Evolutionary conservation across 768 basidiomycete genomes (phyloP).

Genomic region (Termitomyces sp.): DNA sequence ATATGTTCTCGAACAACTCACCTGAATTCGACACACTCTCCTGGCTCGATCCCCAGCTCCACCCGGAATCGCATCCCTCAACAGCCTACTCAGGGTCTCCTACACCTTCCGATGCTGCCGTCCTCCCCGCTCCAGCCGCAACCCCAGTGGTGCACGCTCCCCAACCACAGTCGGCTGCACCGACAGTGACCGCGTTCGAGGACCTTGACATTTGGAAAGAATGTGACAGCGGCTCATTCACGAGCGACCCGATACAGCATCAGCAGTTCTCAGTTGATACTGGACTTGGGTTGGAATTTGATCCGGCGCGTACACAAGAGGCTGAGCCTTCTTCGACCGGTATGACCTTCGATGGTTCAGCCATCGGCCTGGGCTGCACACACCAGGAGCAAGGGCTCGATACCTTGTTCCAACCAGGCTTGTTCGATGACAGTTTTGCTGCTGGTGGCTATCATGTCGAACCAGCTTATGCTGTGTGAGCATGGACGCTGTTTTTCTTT

Average conservation of each 20-base stretch:
- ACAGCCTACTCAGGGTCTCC: conserved; percentile 41
- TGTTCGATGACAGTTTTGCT: conserved; percentile 5
- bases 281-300: not conserved
- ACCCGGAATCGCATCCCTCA: conserved; percentile 23
- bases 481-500: not conserved
- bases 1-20: conserved; percentile 10
- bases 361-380: not conserved
- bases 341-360: not conserved
- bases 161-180: conserved; percentile 14
- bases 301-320: not conserved
- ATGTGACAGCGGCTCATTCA: not conserved
- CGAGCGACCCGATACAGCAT: not conserved
- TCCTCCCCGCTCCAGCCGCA: not conserved
- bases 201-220: conserved; percentile 7
- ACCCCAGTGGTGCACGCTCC: conserved; percentile 18
- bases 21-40: conserved; percentile 11
- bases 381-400: conserved; percentile 3
- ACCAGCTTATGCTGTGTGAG: not conserved
- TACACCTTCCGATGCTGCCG: conserved; percentile 13
- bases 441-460: not conserved
- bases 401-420: conserved; percentile 1
- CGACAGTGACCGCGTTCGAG: conserved; percentile 8
- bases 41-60: conserved; percentile 12
- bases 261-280: not conserved
- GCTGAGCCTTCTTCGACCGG: not conserved